phyloP scores from a whole-genome alignment of 2,329 filamentous ascomycete genomes.

The Verticillium isaacii region DNA sequence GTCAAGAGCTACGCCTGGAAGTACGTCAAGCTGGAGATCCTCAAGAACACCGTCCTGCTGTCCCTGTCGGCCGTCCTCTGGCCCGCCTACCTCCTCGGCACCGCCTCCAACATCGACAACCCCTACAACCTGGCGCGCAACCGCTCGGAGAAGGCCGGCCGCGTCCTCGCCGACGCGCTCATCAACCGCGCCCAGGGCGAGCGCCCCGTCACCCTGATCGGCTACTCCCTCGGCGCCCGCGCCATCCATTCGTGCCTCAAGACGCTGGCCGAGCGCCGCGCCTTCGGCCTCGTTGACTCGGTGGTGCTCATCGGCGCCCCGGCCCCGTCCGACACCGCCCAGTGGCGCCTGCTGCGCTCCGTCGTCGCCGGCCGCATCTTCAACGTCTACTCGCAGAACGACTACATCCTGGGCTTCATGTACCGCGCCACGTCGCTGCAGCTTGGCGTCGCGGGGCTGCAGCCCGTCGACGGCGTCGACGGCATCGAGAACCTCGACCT shows the following conservation, averaged over 20 bases:
- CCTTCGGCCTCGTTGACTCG: conserved; percentile 79
- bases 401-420: conserved; percentile 81
- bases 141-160: conserved; percentile 74
- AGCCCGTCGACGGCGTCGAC: conserved; percentile 62
- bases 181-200: conserved; percentile 80
- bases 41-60: conserved; percentile 66
- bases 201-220: conserved; percentile 72
- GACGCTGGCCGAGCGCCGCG: conserved; percentile 68
- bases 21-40: conserved; percentile 67
- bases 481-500: conserved; percentile 57
- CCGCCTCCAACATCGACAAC: conserved; percentile 70
- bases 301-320: conserved; percentile 81
- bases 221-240: conserved; percentile 76
- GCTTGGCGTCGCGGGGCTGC: conserved; percentile 77
- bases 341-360: conserved; percentile 73
- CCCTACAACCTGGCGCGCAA: conserved; percentile 75
- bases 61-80: conserved; percentile 65
- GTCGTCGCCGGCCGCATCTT: conserved; percentile 79
- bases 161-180: conserved; percentile 75
- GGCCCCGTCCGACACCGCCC: conserved; percentile 62
- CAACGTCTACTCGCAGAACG: conserved; percentile 84
- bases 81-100: conserved; percentile 62
- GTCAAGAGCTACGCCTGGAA: conserved; percentile 73
- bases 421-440: conserved; percentile 82
- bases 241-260: conserved; percentile 80